Evolutionary conservation across 2,329 filamentous ascomycete species (phyloP), one percentile per base, ranked within the genome.

Genomic region (Coniochaeta hoffmannii): DNA sequence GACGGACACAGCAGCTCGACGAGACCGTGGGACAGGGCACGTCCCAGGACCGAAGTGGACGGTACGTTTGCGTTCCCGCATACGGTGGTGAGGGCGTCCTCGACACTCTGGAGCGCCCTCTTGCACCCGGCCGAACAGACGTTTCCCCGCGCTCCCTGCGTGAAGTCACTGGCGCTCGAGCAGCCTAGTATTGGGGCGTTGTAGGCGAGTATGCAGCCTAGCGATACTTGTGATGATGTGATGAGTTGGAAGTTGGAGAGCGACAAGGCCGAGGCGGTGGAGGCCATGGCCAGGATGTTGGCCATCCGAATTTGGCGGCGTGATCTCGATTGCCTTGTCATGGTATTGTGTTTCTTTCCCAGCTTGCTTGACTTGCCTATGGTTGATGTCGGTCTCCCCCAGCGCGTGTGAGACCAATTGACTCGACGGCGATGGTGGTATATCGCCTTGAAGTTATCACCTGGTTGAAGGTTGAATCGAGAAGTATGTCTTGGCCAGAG

Each of bases 21-120:
- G 7, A 76, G 63, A 32, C 69, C 65, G 3, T 71, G 73, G 19
- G 61, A 56, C 54, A 73, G 61, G 1, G 68, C 71, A 35, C 69
- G 67, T 5, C 65, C 67, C 14, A 77, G 58, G 12, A 77, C 58
- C 1, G 74, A 69, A 15, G 65, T 61, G 0, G 59, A 50, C 17
- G 64, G 57, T 1, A 85, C 86, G 14, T 81, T 80, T 24, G 86
- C 88, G 55, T 90, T 87, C 4, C 87, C 87, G 65, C 93, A 93
- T 70, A 87, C 82, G 41, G 79, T 74, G 50, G 81, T 79, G 35
- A 88, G 80, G 31, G 86, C 88, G 62, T 92, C 86, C 51, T 88
- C 85, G 68, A 95, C 85, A 51, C 94, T 77, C 61, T 90, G 83
- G 31, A 97, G 89, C 55, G 88, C 69, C 8, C 58, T 57, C 38